A percentile compares a stretch with the other conserved stretches of the same genome.
These are phyloP conservation scores for Phialophora expanda DNA, from an alignment of 2,329 filamentous ascomycete genomes.

Conservation along the genomic window DNA sequence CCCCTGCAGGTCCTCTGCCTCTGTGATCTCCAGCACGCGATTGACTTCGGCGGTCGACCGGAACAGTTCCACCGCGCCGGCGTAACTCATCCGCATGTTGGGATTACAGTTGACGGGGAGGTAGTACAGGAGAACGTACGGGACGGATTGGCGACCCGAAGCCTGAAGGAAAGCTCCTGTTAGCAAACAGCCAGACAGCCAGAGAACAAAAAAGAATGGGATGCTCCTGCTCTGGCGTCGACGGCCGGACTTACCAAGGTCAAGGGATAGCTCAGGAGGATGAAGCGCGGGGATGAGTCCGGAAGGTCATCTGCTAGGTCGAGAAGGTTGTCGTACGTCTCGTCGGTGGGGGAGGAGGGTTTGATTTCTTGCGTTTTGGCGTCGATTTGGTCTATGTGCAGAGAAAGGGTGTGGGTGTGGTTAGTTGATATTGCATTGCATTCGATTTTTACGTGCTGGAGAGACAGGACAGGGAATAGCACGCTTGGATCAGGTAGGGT, in stretches of 20 bases:
- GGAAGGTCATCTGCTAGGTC: constrained; percentile 87
- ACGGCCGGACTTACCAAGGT: constrained; percentile 67
- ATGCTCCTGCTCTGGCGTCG: not conserved
- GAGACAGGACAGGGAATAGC: not conserved
- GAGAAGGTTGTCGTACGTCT: constrained; percentile 80
- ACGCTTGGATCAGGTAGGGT: not conserved
- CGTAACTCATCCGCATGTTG: constrained; percentile 90
- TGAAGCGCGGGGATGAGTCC: constrained; percentile 86
- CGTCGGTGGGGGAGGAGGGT: constrained; percentile 77
- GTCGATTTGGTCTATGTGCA: constrained; percentile 70
- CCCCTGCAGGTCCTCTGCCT: constrained; percentile 78
- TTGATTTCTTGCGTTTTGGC: constrained; percentile 88
- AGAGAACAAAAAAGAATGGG: constrained; percentile 39
- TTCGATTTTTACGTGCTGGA: not conserved
- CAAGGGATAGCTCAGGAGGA: constrained; percentile 88
- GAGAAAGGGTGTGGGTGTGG: not conserved
- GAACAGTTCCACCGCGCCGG: constrained; percentile 94
- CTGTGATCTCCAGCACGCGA: constrained; percentile 81
- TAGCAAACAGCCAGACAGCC: not conserved
- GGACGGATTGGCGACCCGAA: constrained; percentile 82
- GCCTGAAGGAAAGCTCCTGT: constrained; percentile 57
- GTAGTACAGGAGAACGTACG: constrained; percentile 95
- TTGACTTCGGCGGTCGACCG: constrained; percentile 90
- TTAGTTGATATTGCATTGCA: constrained; percentile 1
- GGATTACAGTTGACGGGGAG: constrained; percentile 89